Percentiles rank a stretch among this genome's conserved stretches.
These are phyloP conservation scores for Podaxis sp. DNA, from an alignment of 768 basidiomycete species.

Conservation along the genomic window DNA sequence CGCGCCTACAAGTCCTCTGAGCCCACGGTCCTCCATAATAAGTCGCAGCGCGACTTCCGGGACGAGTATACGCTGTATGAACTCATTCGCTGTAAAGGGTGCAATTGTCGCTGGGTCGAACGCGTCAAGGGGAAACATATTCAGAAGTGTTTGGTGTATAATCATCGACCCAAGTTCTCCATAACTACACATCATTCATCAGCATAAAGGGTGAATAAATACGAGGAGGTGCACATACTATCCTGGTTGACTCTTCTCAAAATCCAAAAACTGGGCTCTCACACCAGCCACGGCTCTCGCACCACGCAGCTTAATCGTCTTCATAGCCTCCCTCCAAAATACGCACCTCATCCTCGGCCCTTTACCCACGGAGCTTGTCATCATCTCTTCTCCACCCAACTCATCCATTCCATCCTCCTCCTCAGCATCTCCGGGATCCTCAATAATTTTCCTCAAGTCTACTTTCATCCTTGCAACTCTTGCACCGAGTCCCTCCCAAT, in stretches of 20 bases:
- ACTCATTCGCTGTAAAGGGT: conserved; percentile 74
- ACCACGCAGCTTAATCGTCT: conserved; percentile 64
- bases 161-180: conserved; percentile 83
- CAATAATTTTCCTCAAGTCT: conserved; percentile 49
- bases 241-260: conserved; percentile 83
- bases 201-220: neutral
- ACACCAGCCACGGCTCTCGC: conserved; percentile 65
- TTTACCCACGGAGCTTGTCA: conserved; percentile 22
- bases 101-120: conserved; percentile 53
- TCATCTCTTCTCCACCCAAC: conserved; percentile 19
- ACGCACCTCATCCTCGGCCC: conserved; percentile 42
- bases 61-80: conserved; percentile 82
- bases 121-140: conserved; percentile 66
- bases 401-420: neutral
- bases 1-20: conserved; percentile 38
- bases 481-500: conserved; percentile 55
- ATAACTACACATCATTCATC: conserved; percentile 51
- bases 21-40: conserved; percentile 73
- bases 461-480: conserved; percentile 54
- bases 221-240: conserved; percentile 58
- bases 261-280: conserved; percentile 73
- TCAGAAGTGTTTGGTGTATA: conserved; percentile 74
- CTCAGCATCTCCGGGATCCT: conserved; percentile 36
- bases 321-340: conserved; percentile 70
- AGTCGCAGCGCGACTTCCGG: conserved; percentile 83